Base-by-base conservation (phyloP, 768 basidiomycete species). In the Leccinum variicolor region DNA sequence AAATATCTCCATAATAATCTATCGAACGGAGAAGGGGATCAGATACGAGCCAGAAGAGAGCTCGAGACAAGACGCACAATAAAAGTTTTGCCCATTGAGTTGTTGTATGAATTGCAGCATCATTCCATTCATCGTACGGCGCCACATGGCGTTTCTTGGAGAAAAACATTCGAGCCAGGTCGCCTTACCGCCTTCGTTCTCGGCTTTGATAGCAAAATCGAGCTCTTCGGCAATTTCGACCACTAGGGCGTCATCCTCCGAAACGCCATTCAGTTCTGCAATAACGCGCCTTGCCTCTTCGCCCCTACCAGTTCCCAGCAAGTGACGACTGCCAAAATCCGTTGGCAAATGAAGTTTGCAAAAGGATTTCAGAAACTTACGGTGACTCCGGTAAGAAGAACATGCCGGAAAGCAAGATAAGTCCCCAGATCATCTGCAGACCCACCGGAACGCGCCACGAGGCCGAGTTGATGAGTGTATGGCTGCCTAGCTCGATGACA, bases 91-190 rank as follows among this genome's bases (percentile, higher is more conserved):
- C 14, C 88, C 89, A 57, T 90, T 88, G 29, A 91, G 71, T 62
- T 91, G 89, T 62, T 91, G 89, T 53, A 92, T 83, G 66, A 90
- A 90, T 62, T 89, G 88, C 46, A 89, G 70, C 84, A 89, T 88
- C 84, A 89, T 88, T n/a, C 89, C 88, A 58, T 90, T 90, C 33
- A 76, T 68, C 14, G 89, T 91, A 54, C 90, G 79, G 70, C 84
- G 86, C 83, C 87, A 89, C 45, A 91, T 70, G 64, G 78, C 73
- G 62, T 89, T 87, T 46, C 83, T 72, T 4, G 79, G 76, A 1
- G 86, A 85, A 78, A 92, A 91, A 70, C 88, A 89, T 68, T 92
- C 90, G 26, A 77, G 45, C 89, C 89, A 92, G 0, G 84, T 86
- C 2, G 88, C 87, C 66, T 89, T 86, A 7, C 90, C 90, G 21